A percentile compares a stretch with the other conserved stretches of the same genome.
Conservation (phyloP, 1,284 basidiomycete species). For the Hymenochaete sp. region DNA sequence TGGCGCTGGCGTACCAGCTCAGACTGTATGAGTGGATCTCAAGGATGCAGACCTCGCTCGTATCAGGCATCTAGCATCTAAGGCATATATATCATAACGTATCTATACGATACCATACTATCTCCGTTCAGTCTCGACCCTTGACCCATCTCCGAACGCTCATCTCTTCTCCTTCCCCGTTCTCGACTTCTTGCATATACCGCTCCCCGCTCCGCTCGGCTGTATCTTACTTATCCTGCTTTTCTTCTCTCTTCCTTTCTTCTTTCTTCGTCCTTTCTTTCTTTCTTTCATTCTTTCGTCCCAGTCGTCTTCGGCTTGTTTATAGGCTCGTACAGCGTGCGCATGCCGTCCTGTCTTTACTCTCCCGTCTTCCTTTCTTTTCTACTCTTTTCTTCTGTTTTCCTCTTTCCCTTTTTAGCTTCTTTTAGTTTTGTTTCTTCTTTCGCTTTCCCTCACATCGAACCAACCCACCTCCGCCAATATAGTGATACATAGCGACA, state of each 20-base stretch:
- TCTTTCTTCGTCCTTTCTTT: background rate
- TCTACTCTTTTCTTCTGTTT: background rate
- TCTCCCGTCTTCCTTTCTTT: background rate
- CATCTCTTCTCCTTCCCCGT: background rate
- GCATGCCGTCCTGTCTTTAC: background rate
- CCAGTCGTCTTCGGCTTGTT: background rate
- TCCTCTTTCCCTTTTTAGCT: background rate
- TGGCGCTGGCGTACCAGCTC: too few relatives aligned
- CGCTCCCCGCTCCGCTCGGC: background rate
- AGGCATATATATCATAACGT: too few relatives aligned
- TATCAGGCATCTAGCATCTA: too few relatives aligned
- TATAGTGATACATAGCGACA: background rate
- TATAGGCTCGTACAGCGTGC: background rate
- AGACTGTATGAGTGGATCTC: too few relatives aligned
- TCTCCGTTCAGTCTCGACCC: too few relatives aligned
- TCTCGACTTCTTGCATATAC: background rate
- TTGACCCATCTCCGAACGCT: background rate
- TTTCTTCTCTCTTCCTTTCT: background rate
- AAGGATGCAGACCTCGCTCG: too few relatives aligned
- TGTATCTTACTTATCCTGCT: background rate
- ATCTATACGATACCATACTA: too few relatives aligned
- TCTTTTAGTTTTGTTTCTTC: too few relatives aligned
- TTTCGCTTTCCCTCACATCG: background rate
- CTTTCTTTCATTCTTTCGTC: background rate
- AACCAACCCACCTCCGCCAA: background rate